Conservation (phyloP, 352 stramenopile genomes). For the Pythium coloratum region DNA sequence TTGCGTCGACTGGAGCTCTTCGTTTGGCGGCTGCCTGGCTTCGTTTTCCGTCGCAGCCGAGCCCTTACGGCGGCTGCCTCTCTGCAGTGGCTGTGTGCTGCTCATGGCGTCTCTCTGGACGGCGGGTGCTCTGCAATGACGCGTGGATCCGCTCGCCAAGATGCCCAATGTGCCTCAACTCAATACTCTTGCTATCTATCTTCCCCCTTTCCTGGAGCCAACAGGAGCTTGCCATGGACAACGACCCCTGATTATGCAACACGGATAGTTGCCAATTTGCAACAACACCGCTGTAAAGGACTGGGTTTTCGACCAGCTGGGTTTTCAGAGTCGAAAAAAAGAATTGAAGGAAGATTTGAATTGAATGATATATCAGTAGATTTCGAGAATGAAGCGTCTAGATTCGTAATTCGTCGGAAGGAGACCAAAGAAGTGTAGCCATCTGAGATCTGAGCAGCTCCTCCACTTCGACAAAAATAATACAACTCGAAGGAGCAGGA, state of each 20-base stretch:
- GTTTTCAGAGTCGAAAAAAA: not conserved
- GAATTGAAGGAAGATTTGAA: conserved; percentile 5
- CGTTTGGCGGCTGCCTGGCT: conserved; percentile 7
- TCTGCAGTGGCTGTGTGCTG: conserved; percentile 8
- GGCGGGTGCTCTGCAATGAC: not conserved
- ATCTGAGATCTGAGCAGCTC: conserved; percentile 11
- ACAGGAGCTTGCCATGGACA: not conserved
- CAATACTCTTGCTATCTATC: not conserved
- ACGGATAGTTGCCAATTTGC: not conserved
- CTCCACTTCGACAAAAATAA: not conserved
- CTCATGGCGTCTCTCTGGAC: conserved; percentile 1
- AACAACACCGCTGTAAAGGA: not conserved
- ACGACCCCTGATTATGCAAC: not conserved
- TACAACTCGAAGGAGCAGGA: no score
- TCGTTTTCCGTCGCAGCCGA: conserved; percentile 18
- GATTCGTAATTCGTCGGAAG: not conserved
- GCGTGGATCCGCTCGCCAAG: not conserved
- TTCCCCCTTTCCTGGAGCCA: not conserved
- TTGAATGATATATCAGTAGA: conserved; percentile 9
- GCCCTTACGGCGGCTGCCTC: conserved; percentile 16
- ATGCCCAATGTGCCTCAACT: not conserved
- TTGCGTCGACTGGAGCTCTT: not conserved
- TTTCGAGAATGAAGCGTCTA: not conserved
- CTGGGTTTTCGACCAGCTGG: not conserved
- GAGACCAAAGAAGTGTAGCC: conserved; percentile 10